Evolutionary conservation across 306 rosid genomes (phyloP).

Genomic region (Quercus cerris): DNA sequence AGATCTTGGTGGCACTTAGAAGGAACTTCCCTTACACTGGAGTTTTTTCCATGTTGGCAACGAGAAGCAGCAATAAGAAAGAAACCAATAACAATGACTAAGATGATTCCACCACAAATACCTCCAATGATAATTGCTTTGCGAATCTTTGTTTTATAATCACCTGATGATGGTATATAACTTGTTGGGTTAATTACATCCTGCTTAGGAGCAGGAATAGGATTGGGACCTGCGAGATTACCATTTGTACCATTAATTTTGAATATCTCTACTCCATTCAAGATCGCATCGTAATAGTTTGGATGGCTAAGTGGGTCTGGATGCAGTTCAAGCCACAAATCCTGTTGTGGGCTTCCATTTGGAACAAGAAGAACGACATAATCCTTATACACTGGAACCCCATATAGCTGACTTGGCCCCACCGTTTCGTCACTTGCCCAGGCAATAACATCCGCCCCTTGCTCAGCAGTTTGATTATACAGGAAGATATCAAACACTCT

Average conservation of each 20-base stretch:
- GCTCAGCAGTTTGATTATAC: constrained; percentile 62
- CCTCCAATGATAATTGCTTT: constrained; percentile 59
- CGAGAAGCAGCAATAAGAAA: constrained; percentile 31
- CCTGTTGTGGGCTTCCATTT: constrained; percentile 57
- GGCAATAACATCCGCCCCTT: constrained; percentile 53
- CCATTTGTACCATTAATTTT: constrained; percentile 55
- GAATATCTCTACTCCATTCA: constrained; percentile 87
- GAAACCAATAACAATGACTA: constrained; percentile 52
- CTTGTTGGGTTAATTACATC: no score
- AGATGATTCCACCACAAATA: constrained; percentile 59
- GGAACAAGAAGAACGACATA: constrained; percentile 53
- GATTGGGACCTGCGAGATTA: constrained; percentile 77
- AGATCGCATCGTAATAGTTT: constrained; percentile 49
- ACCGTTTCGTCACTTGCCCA: neutral
- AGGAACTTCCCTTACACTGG: no score
- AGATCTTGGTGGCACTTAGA: constrained; percentile 17
- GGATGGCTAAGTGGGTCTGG: constrained; percentile 30
- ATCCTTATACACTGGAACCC: constrained; percentile 55
- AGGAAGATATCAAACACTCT: constrained; percentile 67
- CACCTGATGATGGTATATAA: neutral
- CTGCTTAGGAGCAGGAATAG: constrained; percentile 33
- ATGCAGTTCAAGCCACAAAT: constrained; percentile 72
- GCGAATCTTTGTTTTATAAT: constrained; percentile 43
- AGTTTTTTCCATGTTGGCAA: no score
- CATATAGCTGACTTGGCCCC: constrained; percentile 6